phyloP scores from a whole-genome alignment of 805 yeast species.

The Cephaloascus fragrans region DNA sequence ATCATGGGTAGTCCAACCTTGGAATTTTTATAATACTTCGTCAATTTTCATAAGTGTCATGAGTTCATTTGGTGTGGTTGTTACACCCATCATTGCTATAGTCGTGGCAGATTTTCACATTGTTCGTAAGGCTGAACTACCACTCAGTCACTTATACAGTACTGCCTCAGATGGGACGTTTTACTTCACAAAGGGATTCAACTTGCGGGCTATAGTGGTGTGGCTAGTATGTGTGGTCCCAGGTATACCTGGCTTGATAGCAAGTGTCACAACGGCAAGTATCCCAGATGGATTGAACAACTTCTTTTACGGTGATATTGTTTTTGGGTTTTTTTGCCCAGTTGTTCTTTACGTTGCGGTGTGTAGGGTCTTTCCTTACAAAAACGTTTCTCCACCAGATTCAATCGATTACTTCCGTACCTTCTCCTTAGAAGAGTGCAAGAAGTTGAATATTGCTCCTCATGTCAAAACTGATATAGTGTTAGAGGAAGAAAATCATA shows the following conservation, averaged over 20 bases:
- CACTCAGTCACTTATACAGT: too few species aligned
- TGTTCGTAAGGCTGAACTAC: too few species aligned
- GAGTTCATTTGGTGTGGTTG: constrained; percentile 24
- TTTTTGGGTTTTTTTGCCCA: constrained; percentile 31
- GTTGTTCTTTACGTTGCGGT: constrained; percentile 23
- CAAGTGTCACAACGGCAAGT: constrained; percentile 13
- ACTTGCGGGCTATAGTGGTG: too few species aligned
- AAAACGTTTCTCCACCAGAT: constrained; percentile 23
- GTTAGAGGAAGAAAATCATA: too few species aligned
- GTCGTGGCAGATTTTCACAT: too few species aligned
- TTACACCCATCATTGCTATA: constrained; percentile 28
- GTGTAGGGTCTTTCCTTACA: constrained; percentile 24
- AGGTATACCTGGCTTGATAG: constrained; percentile 3
- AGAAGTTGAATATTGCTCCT: constrained; percentile 15
- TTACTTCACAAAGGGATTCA: too few species aligned
- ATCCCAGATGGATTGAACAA: constrained; percentile 24
- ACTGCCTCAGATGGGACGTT: too few species aligned
- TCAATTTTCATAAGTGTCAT: constrained; percentile 21
- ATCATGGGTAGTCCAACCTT: constrained; percentile 27
- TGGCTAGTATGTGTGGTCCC: constrained; percentile 4
- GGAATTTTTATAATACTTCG: constrained; percentile 26
- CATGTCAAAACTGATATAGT: too few species aligned
- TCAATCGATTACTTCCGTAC: constrained; percentile 27
- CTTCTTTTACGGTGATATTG: constrained; percentile 32
- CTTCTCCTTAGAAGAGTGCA: constrained; percentile 24